These are phyloP conservation scores for Kodamaea neixiangensis DNA, from an alignment of 805 yeast species.

Conservation along the genomic window DNA sequence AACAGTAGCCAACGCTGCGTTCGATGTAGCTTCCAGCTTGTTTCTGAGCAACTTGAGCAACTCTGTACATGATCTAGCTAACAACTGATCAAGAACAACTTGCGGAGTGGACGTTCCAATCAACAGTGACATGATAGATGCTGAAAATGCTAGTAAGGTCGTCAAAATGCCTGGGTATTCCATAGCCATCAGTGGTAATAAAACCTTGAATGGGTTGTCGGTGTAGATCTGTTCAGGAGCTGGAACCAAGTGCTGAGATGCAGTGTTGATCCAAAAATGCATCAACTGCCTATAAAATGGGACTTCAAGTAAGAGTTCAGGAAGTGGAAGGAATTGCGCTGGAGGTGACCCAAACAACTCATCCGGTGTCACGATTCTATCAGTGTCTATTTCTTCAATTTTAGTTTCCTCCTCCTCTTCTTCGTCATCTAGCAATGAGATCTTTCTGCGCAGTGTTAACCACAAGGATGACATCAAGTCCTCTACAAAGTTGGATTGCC, in stretches of 20 bases:
- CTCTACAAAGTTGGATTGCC: constrained; percentile 14
- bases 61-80: constrained; percentile 59
- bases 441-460: constrained; percentile 1
- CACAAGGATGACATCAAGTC: constrained; percentile 6
- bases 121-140: constrained; percentile 30
- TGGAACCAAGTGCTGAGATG: constrained; percentile 64
- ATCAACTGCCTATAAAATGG: constrained; percentile 63
- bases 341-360: constrained; percentile 27
- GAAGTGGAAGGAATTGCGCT: constrained; percentile 43
- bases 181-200: constrained; percentile 70
- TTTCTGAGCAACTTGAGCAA: constrained; percentile 52
- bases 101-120: constrained; percentile 28
- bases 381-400: not conserved
- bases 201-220: constrained; percentile 64
- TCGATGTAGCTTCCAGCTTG: constrained; percentile 57
- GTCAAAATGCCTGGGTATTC: constrained; percentile 57
- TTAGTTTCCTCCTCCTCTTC: not conserved
- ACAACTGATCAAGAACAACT: constrained; percentile 51
- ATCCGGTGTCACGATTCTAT: constrained; percentile 13
- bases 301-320: constrained; percentile 59
- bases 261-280: constrained; percentile 61
- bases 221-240: constrained; percentile 56
- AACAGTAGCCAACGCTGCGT: constrained; percentile 64
- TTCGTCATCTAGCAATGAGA: constrained; percentile 2
- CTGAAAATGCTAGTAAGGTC: constrained; percentile 50